Evolutionary conservation across 2,329 filamentous ascomycete genomes (phyloP).

Genomic region (Fusarium sp.): DNA sequence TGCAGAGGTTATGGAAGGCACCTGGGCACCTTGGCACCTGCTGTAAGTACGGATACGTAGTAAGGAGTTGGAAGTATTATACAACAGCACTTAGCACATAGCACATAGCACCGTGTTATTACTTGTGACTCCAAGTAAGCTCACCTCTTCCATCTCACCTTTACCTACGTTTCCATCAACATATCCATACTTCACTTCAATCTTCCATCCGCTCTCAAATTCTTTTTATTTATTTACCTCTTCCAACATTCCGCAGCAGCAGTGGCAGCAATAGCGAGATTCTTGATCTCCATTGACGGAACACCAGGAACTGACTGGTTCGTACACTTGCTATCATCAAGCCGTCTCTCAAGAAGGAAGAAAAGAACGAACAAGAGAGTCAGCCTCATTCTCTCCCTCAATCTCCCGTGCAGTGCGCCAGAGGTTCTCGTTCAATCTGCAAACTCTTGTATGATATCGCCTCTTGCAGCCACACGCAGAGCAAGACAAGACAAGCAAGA

Average conservation of each 20-base stretch:
- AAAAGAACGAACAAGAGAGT: neutral
- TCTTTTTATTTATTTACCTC: conserved; percentile 19
- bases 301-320: neutral
- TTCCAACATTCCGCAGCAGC: neutral
- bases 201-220: conserved; percentile 18
- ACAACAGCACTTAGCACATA: neutral
- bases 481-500: conserved; percentile 18
- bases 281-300: conserved; percentile 3
- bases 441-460: conserved; percentile 18
- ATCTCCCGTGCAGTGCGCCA: conserved; percentile 1
- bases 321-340: neutral
- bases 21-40: conserved; percentile 1
- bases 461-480: conserved; percentile 26
- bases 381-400: neutral
- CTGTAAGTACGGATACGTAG: conserved; percentile 6
- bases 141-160: conserved; percentile 17
- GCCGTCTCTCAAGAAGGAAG: conserved; percentile 4
- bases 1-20: conserved; percentile 16
- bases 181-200: conserved; percentile 1
- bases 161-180: conserved; percentile 23
- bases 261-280: too few species aligned
- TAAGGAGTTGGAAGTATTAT: neutral
- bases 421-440: conserved; percentile 11
- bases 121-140: neutral
- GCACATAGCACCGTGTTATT: conserved; percentile 8